Percentiles rank a stretch among this genome's conserved stretches.
phyloP scores from a whole-genome alignment of 768 basidiomycete species.

The Psilocybe subaeruginosa region DNA sequence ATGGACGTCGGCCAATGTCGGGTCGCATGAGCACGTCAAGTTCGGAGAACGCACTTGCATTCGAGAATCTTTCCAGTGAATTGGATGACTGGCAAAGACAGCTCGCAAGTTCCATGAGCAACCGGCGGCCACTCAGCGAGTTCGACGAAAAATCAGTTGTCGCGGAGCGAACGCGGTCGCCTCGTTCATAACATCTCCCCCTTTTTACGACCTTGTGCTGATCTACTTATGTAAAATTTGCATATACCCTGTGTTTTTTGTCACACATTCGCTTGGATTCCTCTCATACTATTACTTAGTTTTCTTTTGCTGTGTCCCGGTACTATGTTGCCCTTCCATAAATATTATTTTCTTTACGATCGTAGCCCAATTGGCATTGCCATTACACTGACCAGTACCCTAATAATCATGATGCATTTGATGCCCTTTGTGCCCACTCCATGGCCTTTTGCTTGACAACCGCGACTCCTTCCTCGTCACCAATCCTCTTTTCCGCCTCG shows the following conservation, averaged over 20 bases:
- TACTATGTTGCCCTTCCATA: constrained; percentile 26
- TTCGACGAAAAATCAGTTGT: constrained; percentile 58
- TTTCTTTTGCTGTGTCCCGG: constrained; percentile 33
- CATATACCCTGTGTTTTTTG: constrained; percentile 49
- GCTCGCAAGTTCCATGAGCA: constrained; percentile 78
- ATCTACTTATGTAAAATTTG: constrained; percentile 42
- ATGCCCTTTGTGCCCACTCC: constrained; percentile 80
- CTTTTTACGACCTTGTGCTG: constrained; percentile 24
- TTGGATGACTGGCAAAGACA: constrained; percentile 88
- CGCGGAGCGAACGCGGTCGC: constrained; percentile 65
- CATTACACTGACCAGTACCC: constrained; percentile 26
- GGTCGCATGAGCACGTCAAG: constrained; percentile 76
- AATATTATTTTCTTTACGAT: constrained; percentile 26
- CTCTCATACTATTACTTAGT: constrained; percentile 30
- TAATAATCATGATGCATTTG: constrained; percentile 36
- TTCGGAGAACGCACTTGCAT: constrained; percentile 78
- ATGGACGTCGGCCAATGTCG: constrained; percentile 67
- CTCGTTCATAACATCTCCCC: constrained; percentile 45
- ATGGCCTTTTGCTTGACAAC: constrained; percentile 87
- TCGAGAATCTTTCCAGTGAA: constrained; percentile 80
- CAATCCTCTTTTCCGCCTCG: constrained; percentile 81
- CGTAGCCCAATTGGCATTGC: constrained; percentile 20
- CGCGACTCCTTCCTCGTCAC: constrained; percentile 82
- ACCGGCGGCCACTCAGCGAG: constrained; percentile 71
- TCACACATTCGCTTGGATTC: constrained; percentile 61